phyloP scores from a whole-genome alignment of 306 rosid species.

The Corylus americana region DNA sequence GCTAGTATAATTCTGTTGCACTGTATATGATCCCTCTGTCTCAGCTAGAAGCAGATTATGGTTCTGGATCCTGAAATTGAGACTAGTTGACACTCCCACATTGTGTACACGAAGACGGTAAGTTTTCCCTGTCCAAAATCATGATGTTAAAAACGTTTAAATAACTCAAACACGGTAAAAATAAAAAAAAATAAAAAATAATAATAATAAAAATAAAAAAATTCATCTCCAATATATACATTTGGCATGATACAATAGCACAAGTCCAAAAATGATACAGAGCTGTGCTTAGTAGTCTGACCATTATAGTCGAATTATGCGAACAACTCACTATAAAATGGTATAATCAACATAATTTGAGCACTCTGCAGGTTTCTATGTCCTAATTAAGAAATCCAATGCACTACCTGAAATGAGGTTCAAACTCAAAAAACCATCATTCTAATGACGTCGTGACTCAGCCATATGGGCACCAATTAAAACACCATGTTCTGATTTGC shows the following conservation, averaged over 20 bases:
- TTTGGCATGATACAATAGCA: slow-evolving; percentile 2
- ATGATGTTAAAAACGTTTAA: slow-evolving; percentile 1
- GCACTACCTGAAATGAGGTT: not conserved
- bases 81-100: slow-evolving; percentile 89
- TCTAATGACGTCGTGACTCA: not conserved
- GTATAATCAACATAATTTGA: not conserved
- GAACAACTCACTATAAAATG: not conserved
- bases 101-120: slow-evolving; percentile 88
- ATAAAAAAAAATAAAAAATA: too few relatives aligned
- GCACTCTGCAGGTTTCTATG: too few relatives aligned
- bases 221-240: not conserved
- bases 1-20: slow-evolving; percentile 90
- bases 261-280: slow-evolving; percentile 7
- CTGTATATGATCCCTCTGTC: slow-evolving; percentile 91
- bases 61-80: slow-evolving; percentile 90
- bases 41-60: slow-evolving; percentile 94
- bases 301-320: not conserved
- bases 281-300: not conserved
- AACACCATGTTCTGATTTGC: not conserved
- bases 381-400: not conserved
- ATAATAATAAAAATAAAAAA: not conserved
- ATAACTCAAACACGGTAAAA: slow-evolving; percentile 9
- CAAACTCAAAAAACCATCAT: not conserved
- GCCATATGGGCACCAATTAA: not conserved
- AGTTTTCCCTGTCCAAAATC: slow-evolving; percentile 69